These are phyloP conservation scores for Ophidiomyces ophidiicola DNA, from an alignment of 2,329 filamentous ascomycete species.

Conservation along the genomic window DNA sequence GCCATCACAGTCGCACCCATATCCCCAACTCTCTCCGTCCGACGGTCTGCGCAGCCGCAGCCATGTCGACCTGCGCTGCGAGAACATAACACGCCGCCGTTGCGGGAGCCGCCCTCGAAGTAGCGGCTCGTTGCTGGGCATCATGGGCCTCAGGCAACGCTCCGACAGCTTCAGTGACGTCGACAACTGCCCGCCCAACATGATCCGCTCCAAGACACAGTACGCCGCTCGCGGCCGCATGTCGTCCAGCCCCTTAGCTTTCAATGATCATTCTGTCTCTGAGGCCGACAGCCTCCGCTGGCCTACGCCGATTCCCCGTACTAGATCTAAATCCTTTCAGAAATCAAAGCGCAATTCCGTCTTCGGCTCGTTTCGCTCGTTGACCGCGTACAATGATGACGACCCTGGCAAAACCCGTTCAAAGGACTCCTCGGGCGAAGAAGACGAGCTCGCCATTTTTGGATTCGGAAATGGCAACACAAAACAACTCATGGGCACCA, in stretches of 20 bases:
- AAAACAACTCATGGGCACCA: slow-evolving; percentile 22
- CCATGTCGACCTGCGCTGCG: neutral
- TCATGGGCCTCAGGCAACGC: slow-evolving; percentile 5
- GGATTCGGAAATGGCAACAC: slow-evolving; percentile 1
- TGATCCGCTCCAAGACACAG: neutral
- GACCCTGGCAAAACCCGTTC: slow-evolving; percentile 35
- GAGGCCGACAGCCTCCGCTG: neutral
- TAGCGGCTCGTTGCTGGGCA: slow-evolving; percentile 13
- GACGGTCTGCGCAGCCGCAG: slow-evolving; percentile 16
- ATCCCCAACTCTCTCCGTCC: slow-evolving; percentile 30
- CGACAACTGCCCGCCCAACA: neutral
- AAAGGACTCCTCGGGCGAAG: slow-evolving; percentile 38
- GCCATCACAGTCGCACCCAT: slow-evolving; percentile 14
- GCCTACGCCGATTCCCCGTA: neutral
- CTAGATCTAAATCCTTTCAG: slow-evolving; percentile 27
- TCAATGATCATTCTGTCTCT: neutral
- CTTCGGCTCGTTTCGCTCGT: slow-evolving; percentile 46
- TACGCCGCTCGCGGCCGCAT: slow-evolving; percentile 1
- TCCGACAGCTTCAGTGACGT: slow-evolving; percentile 6
- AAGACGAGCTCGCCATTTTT: slow-evolving; percentile 28
- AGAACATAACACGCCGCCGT: slow-evolving; percentile 6
- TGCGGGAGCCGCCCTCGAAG: slow-evolving; percentile 11
- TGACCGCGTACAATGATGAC: slow-evolving; percentile 42
- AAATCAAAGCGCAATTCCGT: slow-evolving; percentile 41
- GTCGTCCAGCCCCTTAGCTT: neutral